A percentile compares a stretch with the other conserved stretches of the same genome.
Conservation (phyloP, 768 basidiomycete genomes). For the Chalciporus piperatus region DNA sequence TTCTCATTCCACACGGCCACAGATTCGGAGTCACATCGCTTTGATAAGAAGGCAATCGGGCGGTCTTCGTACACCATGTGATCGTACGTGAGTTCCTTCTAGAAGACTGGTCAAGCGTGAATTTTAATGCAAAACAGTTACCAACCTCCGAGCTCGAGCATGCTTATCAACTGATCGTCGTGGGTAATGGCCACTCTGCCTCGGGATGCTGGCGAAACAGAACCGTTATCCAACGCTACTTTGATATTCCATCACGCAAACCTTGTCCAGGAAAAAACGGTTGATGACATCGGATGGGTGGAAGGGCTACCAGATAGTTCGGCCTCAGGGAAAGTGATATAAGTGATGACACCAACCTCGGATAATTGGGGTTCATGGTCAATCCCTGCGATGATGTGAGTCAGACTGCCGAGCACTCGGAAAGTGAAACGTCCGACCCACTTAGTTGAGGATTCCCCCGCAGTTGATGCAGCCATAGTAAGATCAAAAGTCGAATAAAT, state of each 20-base stretch:
- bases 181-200: slow-evolving; percentile 8
- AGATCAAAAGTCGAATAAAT: too few species aligned
- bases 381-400: not conserved
- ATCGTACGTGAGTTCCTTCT: too few species aligned
- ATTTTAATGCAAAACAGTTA: not conserved
- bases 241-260: not conserved
- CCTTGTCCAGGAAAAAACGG: slow-evolving; percentile 3
- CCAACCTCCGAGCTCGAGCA: slow-evolving; percentile 4
- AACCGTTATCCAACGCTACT: not conserved
- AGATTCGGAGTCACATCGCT: too few species aligned
- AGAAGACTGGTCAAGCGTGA: too few species aligned
- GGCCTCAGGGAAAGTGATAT: too few species aligned
- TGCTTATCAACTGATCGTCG: slow-evolving; percentile 5
- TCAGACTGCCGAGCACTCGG: too few species aligned
- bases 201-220: not conserved
- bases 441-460: too few species aligned
- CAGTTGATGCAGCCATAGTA: too few species aligned
- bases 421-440: too few species aligned
- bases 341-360: not conserved
- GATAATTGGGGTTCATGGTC: not conserved
- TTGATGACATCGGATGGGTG: slow-evolving; percentile 1
- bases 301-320: not conserved
- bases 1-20: not conserved
- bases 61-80: too few species aligned
- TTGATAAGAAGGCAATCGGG: too few species aligned